phyloP scores from a whole-genome alignment of 73 alveolate species.

The Tetrahymena thermophila region DNA sequence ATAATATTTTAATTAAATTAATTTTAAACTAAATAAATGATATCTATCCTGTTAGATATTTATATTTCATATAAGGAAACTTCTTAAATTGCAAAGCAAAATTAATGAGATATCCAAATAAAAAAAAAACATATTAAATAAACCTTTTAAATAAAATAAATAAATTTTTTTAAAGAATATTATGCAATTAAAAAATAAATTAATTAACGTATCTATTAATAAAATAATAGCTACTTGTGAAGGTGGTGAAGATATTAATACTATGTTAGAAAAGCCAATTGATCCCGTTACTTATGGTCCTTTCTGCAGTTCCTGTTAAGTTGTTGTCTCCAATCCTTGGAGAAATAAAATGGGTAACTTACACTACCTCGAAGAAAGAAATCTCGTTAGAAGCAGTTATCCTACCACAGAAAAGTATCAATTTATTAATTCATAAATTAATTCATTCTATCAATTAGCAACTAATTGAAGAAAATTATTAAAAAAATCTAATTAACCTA shows the following conservation, averaged over 20 bases:
- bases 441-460: background rate
- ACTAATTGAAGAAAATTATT: background rate
- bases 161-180: background rate
- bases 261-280: constrained; percentile 22
- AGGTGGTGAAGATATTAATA: constrained; percentile 42
- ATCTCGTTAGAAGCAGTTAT: background rate
- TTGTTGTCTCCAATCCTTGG: constrained; percentile 23
- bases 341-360: constrained; percentile 3
- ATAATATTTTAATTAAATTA: background rate
- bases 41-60: background rate
- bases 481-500: no score
- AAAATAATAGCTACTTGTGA: constrained; percentile 29
- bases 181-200: background rate
- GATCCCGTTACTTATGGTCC: constrained; percentile 41
- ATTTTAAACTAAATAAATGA: background rate
- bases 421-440: background rate
- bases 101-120: background rate
- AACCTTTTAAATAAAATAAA: background rate
- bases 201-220: background rate
- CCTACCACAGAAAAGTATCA: constrained; percentile 15
- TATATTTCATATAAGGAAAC: background rate
- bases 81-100: background rate
- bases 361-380: constrained; percentile 18
- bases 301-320: constrained; percentile 21
- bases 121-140: background rate